Conservation (phyloP, 2,329 filamentous ascomycete genomes). For the Volutella citrinella region DNA sequence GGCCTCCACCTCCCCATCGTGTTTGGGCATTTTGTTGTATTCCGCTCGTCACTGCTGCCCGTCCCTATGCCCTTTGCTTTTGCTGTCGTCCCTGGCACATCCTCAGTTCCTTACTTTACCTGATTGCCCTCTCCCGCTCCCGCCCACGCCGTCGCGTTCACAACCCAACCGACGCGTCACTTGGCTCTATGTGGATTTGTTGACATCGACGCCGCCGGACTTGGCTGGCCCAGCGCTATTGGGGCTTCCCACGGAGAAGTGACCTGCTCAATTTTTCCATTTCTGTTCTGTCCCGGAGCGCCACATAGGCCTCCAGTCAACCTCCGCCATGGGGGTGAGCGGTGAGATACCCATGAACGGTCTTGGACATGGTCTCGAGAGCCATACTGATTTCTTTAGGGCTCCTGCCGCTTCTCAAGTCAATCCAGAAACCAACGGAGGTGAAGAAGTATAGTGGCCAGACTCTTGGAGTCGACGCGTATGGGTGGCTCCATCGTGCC, state of each 20-base stretch:
- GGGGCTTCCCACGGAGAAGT: no score
- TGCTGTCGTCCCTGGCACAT: no score
- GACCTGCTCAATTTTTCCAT: no score
- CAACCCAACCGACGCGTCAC: slow-evolving; percentile 18
- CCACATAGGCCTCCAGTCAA: no score
- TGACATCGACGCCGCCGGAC: slow-evolving; percentile 13
- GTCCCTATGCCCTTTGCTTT: no score
- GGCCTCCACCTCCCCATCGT: no score
- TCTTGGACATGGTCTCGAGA: no score
- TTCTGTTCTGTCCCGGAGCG: no score
- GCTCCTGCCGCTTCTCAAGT: slow-evolving; percentile 87
- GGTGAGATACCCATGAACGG: no score
- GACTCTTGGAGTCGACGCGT: slow-evolving; percentile 91
- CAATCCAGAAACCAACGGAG: slow-evolving; percentile 85
- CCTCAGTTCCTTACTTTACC: slow-evolving; percentile 4
- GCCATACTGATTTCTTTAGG: slow-evolving; percentile 50
- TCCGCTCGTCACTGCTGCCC: no score
- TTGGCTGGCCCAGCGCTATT: slow-evolving; percentile 15
- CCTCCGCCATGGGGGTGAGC: no score
- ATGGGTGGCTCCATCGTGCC: slow-evolving; percentile 96
- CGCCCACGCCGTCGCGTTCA: slow-evolving; percentile 19
- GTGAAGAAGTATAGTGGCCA: slow-evolving; percentile 85
- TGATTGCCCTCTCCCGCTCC: slow-evolving; percentile 6
- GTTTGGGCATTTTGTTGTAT: no score
- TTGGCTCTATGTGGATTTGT: slow-evolving; percentile 13